Evolutionary conservation across 495 filamentous ascomycete genomes (phyloP), one percentile per base, ranked within the genome.

Genomic region (Rhypophila decipiens): DNA sequence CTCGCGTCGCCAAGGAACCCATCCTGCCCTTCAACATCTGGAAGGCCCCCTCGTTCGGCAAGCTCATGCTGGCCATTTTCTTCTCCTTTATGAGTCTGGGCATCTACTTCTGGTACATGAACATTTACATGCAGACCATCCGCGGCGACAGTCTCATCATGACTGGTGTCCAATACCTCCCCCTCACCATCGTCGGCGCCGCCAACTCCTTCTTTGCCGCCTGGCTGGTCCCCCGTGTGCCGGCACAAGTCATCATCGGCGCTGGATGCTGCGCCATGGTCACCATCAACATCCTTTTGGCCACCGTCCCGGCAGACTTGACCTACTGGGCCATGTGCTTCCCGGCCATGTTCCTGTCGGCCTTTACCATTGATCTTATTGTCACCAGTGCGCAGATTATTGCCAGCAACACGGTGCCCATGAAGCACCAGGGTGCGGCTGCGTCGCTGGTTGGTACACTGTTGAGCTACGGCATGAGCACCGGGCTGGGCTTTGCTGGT

Each of bases 1-100:
- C 58, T 13, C 63, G 59, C 19, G 60, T 66, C 39, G 63, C 74
- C 2, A 34, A 44, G 1, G 41, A 67, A 5, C 75, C 75, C 0
- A 75, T 78, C 24, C 61, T 78, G 55, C 76, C 75, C 0, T 55
- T 77, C 7, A 60, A 67, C 10, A 76, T 78, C 18, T 80, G 73
- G 58, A 67, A 66, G 10, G 66, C 70, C 2, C 75, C 74, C 4
- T 73, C 68, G 0, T 74, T 78, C 60, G 57, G 61, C 3, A 59
- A 62, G 1, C 50, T 80, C n/a, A 55, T 78, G 21, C 42, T 78
- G 7, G 69, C 74, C 29, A 66, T 71, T 17, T 58, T 78, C 17
- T 60, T 78, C 24, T 70, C 66, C 36, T 74, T 74, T 55, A 80
- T 80, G 74, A 61, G 69, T 12, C 61, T 72, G 5, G 72, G 74